Base-by-base conservation (phyloP, 108 stramenopile genomes). In the Thalassiosira profunda region DNA sequence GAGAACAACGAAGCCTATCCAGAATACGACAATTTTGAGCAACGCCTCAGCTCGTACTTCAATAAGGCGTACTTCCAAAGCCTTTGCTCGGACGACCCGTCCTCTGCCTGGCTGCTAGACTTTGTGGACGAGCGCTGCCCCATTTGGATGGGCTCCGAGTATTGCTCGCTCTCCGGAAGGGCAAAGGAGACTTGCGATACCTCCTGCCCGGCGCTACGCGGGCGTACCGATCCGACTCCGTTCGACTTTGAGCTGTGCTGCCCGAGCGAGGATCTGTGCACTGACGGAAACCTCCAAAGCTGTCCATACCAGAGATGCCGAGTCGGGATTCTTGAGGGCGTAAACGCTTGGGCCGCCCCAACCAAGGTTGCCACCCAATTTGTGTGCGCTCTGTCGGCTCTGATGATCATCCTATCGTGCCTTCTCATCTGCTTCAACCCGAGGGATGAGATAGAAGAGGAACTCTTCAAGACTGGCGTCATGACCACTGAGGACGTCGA, bases 261-360 rank as follows among this genome's bases (percentile, higher is more conserved):
- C 26, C 69, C 77, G 8, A 57, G 42, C 34, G 72, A 81, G 46
- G 42, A 42, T 23, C 24, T 28, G 4, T 81, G 80, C 37, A 28
- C 17, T 14, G 37, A 23, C 10, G 74, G 69, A 51, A 44, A 38
- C 1, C 17, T 49, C 11, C 20, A 17, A 3, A 36, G 41, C 4
- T 81, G 80, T 47, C 75, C 80, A 0, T 81, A 66, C 52, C 70
- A 81, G 12, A 70, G 15, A 38, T 81, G 80, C 26, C 59, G 80
- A 30, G 34, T 45, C 2, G 46, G 46, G 21, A 58, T 76, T n/a
- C 8, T 81, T 9, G 37, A 59, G 6, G 35, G 67, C 25, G 29
- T 81, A 1, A 11, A 58, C 37, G 26, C 10, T 38, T 65, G 68
- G 54, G 20, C 44, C 7, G 30, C 46, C 7, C 74, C 65, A 20